Evolutionary conservation across 2,329 filamentous ascomycete genomes (phyloP), one percentile per base, ranked within the genome.

Genomic region (Epichloe elymi): DNA sequence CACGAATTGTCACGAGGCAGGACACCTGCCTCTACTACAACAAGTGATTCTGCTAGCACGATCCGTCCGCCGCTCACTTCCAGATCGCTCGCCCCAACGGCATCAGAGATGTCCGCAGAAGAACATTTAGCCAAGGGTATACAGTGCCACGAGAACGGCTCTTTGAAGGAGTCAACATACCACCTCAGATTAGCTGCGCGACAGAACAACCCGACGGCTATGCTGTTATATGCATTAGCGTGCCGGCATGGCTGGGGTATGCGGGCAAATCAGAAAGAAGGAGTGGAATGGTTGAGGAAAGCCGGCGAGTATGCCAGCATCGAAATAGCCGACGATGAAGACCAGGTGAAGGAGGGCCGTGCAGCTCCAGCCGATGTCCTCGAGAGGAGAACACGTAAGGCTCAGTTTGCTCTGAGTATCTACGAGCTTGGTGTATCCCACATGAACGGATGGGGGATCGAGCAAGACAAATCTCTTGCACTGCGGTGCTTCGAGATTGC

Each of bases 201-300:
- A 59, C 83, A 87, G 51, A 87, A 88, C 45, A 80, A 95, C 52
- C 87, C 93, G 0, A 95, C 91, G 0, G 93, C 85, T 20, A 98
- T 98, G 93, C 79, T 98, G 12, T 75, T 97, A 35, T 98, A 96
- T 66, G 93, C 91, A 5, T 76, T 98, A 37, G 93, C 93, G 11
- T 97, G 91, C 63, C 80, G 93, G 47, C 93, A 98, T 63, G 93
- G 93, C 46, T 98, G 93, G 93, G 93, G 93, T 17, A 96, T 97
- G 88, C 83, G 90, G 10, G 80, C 88, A 7, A 96, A 95, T 65
- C 88, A 88, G 61, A 78, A 78, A 46, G 93, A 98, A 67, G 93
- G 88, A 7, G 86, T 97, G 0, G 79, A 85, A 59, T 98, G 93
- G 93, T 72, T 98, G 51, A 82, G 88, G 44, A 93, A 90, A 64